Percentiles rank a stretch among this genome's conserved stretches.
phyloP scores from a whole-genome alignment of 495 filamentous ascomycete species.

The Rusavskia elegans region DNA sequence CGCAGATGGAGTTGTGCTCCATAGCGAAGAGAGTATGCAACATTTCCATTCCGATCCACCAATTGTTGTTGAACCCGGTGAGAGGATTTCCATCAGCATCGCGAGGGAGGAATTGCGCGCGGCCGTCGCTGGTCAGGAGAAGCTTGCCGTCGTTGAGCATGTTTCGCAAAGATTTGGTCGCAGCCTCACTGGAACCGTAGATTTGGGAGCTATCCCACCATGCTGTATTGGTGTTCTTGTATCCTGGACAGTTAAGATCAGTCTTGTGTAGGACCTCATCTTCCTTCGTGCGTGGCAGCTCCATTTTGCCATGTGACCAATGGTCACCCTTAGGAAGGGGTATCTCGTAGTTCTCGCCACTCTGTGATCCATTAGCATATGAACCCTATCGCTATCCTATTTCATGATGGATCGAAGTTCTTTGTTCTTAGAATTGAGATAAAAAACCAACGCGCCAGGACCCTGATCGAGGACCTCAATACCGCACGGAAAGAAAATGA shows the following conservation, averaged over 20 bases:
- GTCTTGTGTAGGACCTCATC: slow-evolving; percentile 1
- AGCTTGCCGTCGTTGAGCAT: slow-evolving; percentile 20
- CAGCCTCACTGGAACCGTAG: slow-evolving; percentile 24
- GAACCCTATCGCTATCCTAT: no score
- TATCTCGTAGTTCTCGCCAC: no score
- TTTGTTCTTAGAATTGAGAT: no score
- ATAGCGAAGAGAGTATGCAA: slow-evolving; percentile 28
- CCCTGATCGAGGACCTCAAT: no score
- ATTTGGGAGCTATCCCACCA: slow-evolving; percentile 32
- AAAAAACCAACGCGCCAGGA: no score
- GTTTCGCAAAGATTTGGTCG: slow-evolving; percentile 18
- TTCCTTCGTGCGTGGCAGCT: no score
- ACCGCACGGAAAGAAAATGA: slow-evolving; percentile 6
- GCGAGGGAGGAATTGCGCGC: slow-evolving; percentile 20
- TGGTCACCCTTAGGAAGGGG: no score
- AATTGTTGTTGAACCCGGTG: slow-evolving; percentile 28
- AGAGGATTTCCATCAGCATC: slow-evolving; percentile 17
- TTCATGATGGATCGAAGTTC: no score
- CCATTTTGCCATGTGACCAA: no score
- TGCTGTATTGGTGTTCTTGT: slow-evolving; percentile 23
- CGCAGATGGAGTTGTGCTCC: slow-evolving; percentile 28
- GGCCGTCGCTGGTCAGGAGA: slow-evolving; percentile 9
- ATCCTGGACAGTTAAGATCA: slow-evolving; percentile 21
- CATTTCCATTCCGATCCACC: slow-evolving; percentile 28
- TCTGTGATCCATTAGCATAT: no score